Evolutionary conservation across 2,329 filamentous ascomycete genomes (phyloP).

Genomic region (Aureobasidium melanogenum): DNA sequence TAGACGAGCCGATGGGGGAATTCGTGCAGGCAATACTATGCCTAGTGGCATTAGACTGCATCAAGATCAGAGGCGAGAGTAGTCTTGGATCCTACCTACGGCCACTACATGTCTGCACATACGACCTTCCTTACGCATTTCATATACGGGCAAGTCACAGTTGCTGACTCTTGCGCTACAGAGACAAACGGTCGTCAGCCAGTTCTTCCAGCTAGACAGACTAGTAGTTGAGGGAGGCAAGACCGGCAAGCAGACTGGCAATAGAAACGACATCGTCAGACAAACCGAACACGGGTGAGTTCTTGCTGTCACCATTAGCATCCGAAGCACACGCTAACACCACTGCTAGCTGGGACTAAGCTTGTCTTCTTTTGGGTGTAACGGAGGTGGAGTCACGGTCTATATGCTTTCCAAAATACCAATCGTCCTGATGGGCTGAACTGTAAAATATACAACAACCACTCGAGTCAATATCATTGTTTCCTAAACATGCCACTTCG

Average conservation of each 20-base stretch:
- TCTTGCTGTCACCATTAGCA: not conserved
- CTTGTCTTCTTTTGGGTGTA: not conserved
- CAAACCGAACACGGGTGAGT: constrained; percentile 73
- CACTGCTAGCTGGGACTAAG: not conserved
- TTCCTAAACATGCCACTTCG: not conserved
- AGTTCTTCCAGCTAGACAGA: constrained; percentile 86
- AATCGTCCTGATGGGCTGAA: not conserved
- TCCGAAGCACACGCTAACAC: not conserved
- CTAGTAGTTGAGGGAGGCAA: constrained; percentile 87
- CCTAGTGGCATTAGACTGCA: not conserved
- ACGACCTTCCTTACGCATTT: not conserved
- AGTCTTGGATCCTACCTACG: not conserved
- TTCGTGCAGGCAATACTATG: not conserved
- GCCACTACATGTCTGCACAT: not conserved
- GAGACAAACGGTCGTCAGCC: constrained; percentile 91
- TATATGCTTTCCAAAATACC: constrained; percentile 11
- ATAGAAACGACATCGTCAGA: constrained; percentile 58
- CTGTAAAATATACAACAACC: constrained; percentile 6
- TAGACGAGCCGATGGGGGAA: not conserved
- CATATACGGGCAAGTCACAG: not conserved
- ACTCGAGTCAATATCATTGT: not conserved
- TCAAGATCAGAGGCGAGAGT: not conserved
- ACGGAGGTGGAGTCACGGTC: constrained; percentile 6
- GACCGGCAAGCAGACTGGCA: constrained; percentile 62
- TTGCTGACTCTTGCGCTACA: constrained; percentile 40